A percentile compares a stretch with the other conserved stretches of the same genome.
Conservation (phyloP, 164 flowering plant species). For the Dillenia suffruticosa region DNA sequence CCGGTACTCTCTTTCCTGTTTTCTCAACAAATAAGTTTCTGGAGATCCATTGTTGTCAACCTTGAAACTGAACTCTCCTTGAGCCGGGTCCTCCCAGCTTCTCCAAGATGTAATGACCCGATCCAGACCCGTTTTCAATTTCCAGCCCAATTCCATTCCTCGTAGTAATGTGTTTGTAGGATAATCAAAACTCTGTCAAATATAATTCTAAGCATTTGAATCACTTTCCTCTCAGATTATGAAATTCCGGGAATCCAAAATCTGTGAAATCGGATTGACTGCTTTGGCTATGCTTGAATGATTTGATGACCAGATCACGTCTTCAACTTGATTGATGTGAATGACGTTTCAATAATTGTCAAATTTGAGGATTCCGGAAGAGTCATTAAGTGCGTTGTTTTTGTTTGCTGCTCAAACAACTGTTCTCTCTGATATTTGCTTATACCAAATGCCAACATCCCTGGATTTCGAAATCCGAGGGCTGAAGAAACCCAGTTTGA, state of each 20-base stretch:
- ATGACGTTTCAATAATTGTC: constrained; percentile 22
- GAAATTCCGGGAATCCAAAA: constrained; percentile 44
- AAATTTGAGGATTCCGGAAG: constrained; percentile 27
- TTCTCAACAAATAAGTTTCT: constrained; percentile 16
- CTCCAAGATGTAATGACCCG: constrained; percentile 29
- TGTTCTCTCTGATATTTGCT: constrained; percentile 14
- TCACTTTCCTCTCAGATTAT: constrained; percentile 24
- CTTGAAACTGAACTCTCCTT: constrained; percentile 32
- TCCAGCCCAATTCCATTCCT: constrained; percentile 24
- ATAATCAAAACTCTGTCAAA: constrained; percentile 26
- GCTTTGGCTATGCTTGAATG: constrained; percentile 1
- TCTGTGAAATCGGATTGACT: constrained; percentile 16
- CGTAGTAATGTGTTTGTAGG: constrained; percentile 25
- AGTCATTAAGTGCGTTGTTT: constrained; percentile 34
- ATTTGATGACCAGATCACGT: constrained; percentile 33
- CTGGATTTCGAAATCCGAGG: constrained; percentile 10
- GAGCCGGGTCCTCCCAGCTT: constrained; percentile 30
- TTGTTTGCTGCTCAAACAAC: constrained; percentile 67
- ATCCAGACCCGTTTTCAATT: constrained; percentile 8
- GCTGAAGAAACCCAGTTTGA: constrained; percentile 20
- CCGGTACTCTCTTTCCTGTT: constrained; percentile 11
- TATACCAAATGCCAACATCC: constrained; percentile 20
- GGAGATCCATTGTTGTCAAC: constrained; percentile 31
- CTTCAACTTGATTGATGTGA: constrained; percentile 9
- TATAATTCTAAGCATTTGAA: constrained; percentile 1